Conservation (phyloP, 257 asterid genomes). For the Jacaranda mimosifolia region DNA sequence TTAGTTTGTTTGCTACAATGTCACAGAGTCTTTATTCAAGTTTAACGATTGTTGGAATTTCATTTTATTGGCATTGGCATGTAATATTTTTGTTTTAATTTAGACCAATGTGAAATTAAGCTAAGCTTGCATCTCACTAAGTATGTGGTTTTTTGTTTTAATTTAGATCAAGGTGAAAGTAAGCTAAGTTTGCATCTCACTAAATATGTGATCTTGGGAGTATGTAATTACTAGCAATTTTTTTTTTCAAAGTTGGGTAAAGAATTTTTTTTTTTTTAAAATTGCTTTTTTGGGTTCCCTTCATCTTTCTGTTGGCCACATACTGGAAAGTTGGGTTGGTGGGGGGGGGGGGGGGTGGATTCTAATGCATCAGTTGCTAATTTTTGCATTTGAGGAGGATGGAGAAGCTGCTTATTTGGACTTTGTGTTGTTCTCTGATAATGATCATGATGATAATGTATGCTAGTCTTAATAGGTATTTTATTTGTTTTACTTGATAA, state of each 20-base stretch:
- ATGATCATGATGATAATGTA: not conserved
- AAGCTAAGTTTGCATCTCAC: not conserved
- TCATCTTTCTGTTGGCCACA: not conserved
- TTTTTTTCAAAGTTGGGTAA: not conserved
- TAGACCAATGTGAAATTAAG: not conserved
- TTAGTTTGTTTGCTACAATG: not conserved
- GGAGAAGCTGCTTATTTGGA: constrained; percentile 8
- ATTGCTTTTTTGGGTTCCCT: not conserved
- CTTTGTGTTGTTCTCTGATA: not conserved
- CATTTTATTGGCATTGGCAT: not conserved
- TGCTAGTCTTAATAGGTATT: not conserved
- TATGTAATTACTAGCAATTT: not conserved
- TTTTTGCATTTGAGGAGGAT: constrained; percentile 10
- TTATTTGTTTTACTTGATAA: constrained; percentile 1
- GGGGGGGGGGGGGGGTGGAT: no score
- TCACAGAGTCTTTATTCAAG: not conserved
- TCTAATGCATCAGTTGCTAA: not conserved
- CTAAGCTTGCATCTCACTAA: not conserved
- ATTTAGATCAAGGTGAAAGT: not conserved
- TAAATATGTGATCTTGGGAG: not conserved
- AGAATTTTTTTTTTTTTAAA: not conserved
- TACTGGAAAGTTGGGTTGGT: not conserved
- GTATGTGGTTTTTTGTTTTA: not conserved
- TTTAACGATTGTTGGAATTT: constrained; percentile 2
- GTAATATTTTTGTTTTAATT: not conserved